These are phyloP conservation scores for Setomelanomma holmii DNA, from an alignment of 2,329 filamentous ascomycete genomes.

Conservation along the genomic window DNA sequence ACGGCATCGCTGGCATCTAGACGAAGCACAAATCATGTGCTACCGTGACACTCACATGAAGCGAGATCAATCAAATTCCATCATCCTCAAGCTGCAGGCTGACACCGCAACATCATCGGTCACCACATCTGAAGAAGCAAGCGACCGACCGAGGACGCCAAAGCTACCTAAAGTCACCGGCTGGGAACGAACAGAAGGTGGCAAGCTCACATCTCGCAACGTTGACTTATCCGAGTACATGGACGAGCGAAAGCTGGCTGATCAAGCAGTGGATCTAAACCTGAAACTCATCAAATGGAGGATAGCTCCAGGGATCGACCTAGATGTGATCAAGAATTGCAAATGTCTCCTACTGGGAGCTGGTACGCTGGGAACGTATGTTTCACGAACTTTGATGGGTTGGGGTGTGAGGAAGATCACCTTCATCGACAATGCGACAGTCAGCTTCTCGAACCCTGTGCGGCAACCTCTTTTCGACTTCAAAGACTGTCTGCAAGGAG, in stretches of 20 bases:
- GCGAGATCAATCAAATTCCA: slow-evolving; percentile 80
- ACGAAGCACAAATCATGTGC: slow-evolving; percentile 82
- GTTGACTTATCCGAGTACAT: slow-evolving; percentile 91
- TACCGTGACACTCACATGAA: slow-evolving; percentile 83
- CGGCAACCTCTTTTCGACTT: slow-evolving; percentile 93
- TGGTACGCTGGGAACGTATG: slow-evolving; percentile 92
- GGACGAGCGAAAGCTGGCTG: slow-evolving; percentile 85
- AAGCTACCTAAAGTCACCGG: slow-evolving; percentile 89
- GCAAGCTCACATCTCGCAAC: slow-evolving; percentile 78
- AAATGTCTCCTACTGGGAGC: slow-evolving; percentile 91
- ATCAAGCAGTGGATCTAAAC: slow-evolving; percentile 95
- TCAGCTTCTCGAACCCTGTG: slow-evolving; percentile 96
- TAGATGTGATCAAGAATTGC: slow-evolving; percentile 87
- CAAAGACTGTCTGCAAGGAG: slow-evolving; percentile 84
- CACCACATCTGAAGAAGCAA: slow-evolving; percentile 15
- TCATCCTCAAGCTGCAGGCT: slow-evolving; percentile 66
- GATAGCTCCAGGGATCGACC: slow-evolving; percentile 84
- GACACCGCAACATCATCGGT: slow-evolving; percentile 21
- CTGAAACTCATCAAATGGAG: slow-evolving; percentile 99
- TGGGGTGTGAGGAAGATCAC: slow-evolving; percentile 97
- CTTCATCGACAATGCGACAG: slow-evolving; percentile 90
- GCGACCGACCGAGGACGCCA: slow-evolving; percentile 38
- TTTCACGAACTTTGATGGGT: slow-evolving; percentile 87
- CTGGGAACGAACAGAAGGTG: slow-evolving; percentile 85
- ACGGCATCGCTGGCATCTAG: slow-evolving; percentile 78